Percentiles rank a stretch among this genome's conserved stretches.
Conservation (phyloP, 2,329 filamentous ascomycete genomes). For the Aspergillus sp. region DNA sequence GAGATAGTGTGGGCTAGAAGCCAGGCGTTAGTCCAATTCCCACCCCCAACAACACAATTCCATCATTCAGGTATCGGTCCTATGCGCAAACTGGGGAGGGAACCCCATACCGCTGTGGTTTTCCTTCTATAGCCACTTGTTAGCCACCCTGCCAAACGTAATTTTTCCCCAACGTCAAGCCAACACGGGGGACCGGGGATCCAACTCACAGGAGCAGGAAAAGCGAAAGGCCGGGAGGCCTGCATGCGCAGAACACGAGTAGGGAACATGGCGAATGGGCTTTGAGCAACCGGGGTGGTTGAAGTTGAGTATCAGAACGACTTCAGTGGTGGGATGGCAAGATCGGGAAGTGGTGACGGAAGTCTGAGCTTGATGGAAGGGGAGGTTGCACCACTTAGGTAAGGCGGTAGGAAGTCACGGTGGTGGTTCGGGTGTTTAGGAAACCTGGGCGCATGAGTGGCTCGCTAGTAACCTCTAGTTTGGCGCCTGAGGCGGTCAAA, state of each 20-base stretch:
- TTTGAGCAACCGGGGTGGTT: slow-evolving; percentile 22
- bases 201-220: slow-evolving; percentile 70
- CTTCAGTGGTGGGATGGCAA: slow-evolving; percentile 12
- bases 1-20: slow-evolving; percentile 87
- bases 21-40: slow-evolving; percentile 28
- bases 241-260: slow-evolving; percentile 67
- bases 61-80: slow-evolving; percentile 8
- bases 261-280: slow-evolving; percentile 60
- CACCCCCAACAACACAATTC: background rate
- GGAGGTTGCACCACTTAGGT: slow-evolving; percentile 23
- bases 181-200: slow-evolving; percentile 10
- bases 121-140: slow-evolving; percentile 58
- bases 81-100: slow-evolving; percentile 12
- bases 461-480: slow-evolving; percentile 31
- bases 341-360: slow-evolving; percentile 26
- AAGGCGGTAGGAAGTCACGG: background rate
- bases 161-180: slow-evolving; percentile 22
- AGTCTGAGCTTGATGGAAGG: slow-evolving; percentile 22
- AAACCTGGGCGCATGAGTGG: slow-evolving; percentile 38
- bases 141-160: slow-evolving; percentile 37
- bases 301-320: slow-evolving; percentile 11
- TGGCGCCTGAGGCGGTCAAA: slow-evolving; percentile 37
- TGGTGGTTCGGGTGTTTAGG: slow-evolving; percentile 36
- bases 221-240: slow-evolving; percentile 48
- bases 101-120: slow-evolving; percentile 60